These are phyloP conservation scores for Ramularia endophylla DNA, from an alignment of 2,329 filamentous ascomycete genomes.

Conservation along the genomic window DNA sequence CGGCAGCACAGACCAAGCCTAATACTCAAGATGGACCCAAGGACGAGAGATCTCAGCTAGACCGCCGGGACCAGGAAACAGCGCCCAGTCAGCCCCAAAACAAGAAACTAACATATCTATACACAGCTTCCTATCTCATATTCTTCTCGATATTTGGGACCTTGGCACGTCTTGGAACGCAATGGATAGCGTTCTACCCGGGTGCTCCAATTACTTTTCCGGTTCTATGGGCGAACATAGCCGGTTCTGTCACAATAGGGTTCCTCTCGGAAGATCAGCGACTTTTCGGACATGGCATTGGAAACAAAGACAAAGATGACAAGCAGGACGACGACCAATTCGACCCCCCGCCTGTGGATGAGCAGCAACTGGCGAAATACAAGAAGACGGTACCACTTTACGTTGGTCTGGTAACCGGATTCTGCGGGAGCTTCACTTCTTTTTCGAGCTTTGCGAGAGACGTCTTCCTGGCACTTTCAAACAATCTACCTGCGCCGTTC, in stretches of 20 bases:
- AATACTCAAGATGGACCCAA: conserved; percentile 7
- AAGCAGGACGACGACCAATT: conserved; percentile 29
- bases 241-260: conserved; percentile 75
- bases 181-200: conserved; percentile 73
- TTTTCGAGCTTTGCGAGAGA: conserved; percentile 85
- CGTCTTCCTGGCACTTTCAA: conserved; percentile 70
- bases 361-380: conserved; percentile 38
- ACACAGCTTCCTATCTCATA: conserved; percentile 74
- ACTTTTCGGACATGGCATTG: conserved; percentile 65
- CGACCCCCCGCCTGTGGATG: conserved; percentile 9
- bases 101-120: conserved; percentile 33
- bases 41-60: conserved; percentile 2
- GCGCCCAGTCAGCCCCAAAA: no score
- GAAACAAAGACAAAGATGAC: conserved; percentile 33
- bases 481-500: conserved; percentile 57
- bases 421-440: conserved; percentile 84
- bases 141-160: conserved; percentile 83
- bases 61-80: no score
- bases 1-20: conserved; percentile 2
- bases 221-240: conserved; percentile 83
- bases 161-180: conserved; percentile 72
- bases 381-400: conserved; percentile 90
- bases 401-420: conserved; percentile 77
- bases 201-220: conserved; percentile 68
- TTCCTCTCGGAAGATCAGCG: conserved; percentile 74